phyloP scores from a whole-genome alignment of 164 flowering plant genomes.

The Annona cherimola region DNA sequence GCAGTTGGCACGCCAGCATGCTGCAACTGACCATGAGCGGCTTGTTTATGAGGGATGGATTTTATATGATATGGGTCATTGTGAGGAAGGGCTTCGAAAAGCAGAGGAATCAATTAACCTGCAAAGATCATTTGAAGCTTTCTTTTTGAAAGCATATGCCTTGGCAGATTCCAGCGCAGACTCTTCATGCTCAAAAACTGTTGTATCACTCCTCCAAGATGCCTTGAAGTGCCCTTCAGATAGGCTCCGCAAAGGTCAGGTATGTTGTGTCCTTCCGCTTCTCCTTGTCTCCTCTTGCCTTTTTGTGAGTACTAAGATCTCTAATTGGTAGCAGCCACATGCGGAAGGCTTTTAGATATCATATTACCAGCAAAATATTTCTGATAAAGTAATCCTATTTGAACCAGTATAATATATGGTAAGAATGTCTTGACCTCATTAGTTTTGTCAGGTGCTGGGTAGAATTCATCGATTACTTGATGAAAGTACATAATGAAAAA shows the following conservation, averaged over 20 bases:
- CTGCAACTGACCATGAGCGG: constrained; percentile 79
- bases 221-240: constrained; percentile 97
- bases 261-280: constrained; percentile 19
- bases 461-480: no score
- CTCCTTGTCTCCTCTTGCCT: not conserved
- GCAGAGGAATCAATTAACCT: constrained; percentile 85
- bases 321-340: not conserved
- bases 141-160: constrained; percentile 95
- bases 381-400: no score
- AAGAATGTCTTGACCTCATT: no score
- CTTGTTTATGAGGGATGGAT: constrained; percentile 99
- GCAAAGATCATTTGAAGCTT: constrained; percentile 91
- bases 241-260: constrained; percentile 98
- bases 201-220: constrained; percentile 86
- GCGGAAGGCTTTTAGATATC: not conserved
- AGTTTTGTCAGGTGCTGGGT: no score
- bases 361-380: not conserved
- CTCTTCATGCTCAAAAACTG: constrained; percentile 71
- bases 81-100: constrained; percentile 85
- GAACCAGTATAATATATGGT: no score
- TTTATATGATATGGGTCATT: constrained; percentile 90
- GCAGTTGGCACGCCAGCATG: constrained; percentile 87
- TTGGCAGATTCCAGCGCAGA: constrained; percentile 94
- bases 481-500: no score
- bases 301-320: not conserved